phyloP scores from a whole-genome alignment of 345 rosid genomes.

The Crucihimalaya himalaica region DNA sequence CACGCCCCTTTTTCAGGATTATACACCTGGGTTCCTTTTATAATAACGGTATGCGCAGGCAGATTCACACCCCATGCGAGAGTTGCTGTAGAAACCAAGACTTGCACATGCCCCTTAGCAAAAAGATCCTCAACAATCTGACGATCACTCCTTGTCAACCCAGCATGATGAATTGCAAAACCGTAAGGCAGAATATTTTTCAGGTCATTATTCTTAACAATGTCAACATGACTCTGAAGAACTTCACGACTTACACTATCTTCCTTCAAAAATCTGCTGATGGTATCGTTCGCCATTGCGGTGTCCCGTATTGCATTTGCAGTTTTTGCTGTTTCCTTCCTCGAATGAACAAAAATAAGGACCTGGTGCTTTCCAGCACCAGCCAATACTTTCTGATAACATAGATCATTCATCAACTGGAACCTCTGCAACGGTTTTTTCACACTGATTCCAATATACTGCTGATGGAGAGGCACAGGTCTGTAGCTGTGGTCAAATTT shows the following conservation, averaged over 20 bases:
- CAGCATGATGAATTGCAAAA: slow-evolving; percentile 96
- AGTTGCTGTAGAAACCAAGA: slow-evolving; percentile 93
- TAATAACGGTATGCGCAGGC: slow-evolving; percentile 92
- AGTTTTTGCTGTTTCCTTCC: slow-evolving; percentile 94
- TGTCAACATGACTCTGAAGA: slow-evolving; percentile 67
- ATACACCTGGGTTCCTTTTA: slow-evolving; percentile 93
- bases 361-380: slow-evolving; percentile 96
- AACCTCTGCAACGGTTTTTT: slow-evolving; percentile 95
- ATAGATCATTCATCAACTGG: slow-evolving; percentile 94
- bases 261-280: slow-evolving; percentile 79
- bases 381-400: slow-evolving; percentile 86
- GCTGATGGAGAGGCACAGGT: slow-evolving; percentile 91
- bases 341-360: slow-evolving; percentile 96
- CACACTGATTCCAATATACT: slow-evolving; percentile 86
- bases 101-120: slow-evolving; percentile 72
- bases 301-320: slow-evolving; percentile 77
- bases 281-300: slow-evolving; percentile 87
- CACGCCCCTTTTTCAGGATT: slow-evolving; percentile 98
- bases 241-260: slow-evolving; percentile 85
- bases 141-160: slow-evolving; percentile 85
- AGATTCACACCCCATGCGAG: slow-evolving; percentile 99
- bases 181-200: slow-evolving; percentile 87
- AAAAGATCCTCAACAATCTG: slow-evolving; percentile 86
- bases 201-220: slow-evolving; percentile 76
- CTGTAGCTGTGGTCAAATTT: slow-evolving; percentile 95